These are phyloP conservation scores for Castanea mollissima DNA, from an alignment of 306 rosid species.

Conservation along the genomic window DNA sequence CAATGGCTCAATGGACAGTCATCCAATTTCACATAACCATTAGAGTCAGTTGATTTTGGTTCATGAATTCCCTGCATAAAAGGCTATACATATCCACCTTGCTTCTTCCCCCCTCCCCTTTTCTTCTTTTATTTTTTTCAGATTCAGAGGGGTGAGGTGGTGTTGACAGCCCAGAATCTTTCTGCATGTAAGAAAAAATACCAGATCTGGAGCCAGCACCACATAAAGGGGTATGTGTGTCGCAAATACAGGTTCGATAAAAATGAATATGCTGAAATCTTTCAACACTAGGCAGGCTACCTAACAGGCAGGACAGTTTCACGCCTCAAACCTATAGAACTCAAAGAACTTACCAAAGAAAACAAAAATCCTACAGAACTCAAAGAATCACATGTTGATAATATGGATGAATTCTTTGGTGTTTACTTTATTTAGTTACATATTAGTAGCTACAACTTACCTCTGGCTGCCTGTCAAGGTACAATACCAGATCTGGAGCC, in stretches of 20 bases:
- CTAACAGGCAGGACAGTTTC: background rate
- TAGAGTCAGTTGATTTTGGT: background rate
- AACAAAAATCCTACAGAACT: background rate
- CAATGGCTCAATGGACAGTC: background rate
- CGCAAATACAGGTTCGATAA: background rate
- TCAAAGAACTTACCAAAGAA: background rate
- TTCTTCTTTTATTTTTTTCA: background rate
- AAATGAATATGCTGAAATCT: background rate
- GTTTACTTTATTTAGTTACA: background rate
- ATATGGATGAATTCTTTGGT: background rate
- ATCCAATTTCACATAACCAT: background rate
- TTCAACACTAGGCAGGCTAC: background rate
- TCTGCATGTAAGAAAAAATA: background rate
- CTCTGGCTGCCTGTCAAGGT: constrained; percentile 88
- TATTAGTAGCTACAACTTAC: constrained; percentile 28
- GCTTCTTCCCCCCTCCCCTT: background rate
- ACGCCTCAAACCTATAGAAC: background rate
- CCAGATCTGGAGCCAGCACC: background rate
- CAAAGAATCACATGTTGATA: background rate
- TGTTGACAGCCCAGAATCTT: background rate
- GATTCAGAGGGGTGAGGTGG: background rate
- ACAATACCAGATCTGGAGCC: constrained; percentile 78
- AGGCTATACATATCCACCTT: background rate
- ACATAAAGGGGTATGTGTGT: background rate
- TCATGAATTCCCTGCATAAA: background rate